Base-by-base conservation (phyloP, 1,284 basidiomycete genomes). In the Fomitopsis schrenkii region DNA sequence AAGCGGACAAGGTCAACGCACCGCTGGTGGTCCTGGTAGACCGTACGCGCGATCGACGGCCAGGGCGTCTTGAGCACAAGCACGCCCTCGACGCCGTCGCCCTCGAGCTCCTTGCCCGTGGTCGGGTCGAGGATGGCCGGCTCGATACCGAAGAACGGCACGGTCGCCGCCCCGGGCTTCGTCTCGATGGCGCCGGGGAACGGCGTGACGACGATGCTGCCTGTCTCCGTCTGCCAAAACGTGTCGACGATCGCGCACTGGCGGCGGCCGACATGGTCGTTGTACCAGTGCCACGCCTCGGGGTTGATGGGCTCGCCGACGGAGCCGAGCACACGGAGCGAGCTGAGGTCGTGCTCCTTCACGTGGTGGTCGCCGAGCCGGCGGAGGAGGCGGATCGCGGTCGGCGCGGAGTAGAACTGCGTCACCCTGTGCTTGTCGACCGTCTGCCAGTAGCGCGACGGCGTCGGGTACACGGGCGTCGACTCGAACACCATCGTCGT, bases 251-350 rank as follows among this genome's bases (percentile, higher is more conserved):
- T 92, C 17, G 97, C 95, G 72, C 95, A 97, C 76, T 98, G 82
- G 66, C 80, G 82, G 70, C 86, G 85, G 35, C 97, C 97, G 60
- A 98, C 95, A 72, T 94, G 87, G 71, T 98, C 94, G 76, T 94
- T 93, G 80, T 97, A 98, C 97, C 97, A 98, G 72, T 96, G 86
- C 97, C 97, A 98, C 4, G 97, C 97, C 76, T 98, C 97, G 33
- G 97, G 96, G 79, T 98, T 98, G 82, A 99, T 98, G 6, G 97
- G 97, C 79, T 99, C 97, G 59, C 97, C 97, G 59, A 99, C 97
- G 62, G 84, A 89, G 36, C 97, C 97, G 44, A 99, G 82, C 22
- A 97, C 91, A 63, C 97, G 88, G 63, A 99, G 78, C 38, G 86
- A 86, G 68, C 83, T 87, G 40, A 98, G 83, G 75, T 98, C 94